Evolutionary conservation across 441 rosid species (phyloP).

Genomic region (Breynia disticha): DNA sequence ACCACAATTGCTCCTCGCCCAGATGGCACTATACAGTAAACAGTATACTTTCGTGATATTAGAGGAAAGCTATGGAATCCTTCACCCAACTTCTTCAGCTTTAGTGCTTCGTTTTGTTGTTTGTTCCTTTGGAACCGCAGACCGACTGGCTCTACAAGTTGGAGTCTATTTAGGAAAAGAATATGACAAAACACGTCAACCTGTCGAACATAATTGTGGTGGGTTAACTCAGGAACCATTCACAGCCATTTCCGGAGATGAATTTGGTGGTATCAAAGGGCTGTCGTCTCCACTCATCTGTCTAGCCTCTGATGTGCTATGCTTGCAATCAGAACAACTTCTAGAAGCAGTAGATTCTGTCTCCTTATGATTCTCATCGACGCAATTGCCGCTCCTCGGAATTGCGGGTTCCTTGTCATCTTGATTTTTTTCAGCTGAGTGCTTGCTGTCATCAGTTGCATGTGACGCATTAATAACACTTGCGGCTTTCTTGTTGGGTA

Average conservation of each 20-base stretch:
- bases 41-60: constrained; percentile 13
- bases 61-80: constrained; percentile 5
- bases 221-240: constrained; percentile 60
- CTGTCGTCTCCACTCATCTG: constrained; percentile 65
- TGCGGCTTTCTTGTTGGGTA: constrained; percentile 54
- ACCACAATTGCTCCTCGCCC: constrained; percentile 18
- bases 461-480: constrained; percentile 17
- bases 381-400: constrained; percentile 32
- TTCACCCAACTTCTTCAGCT: constrained; percentile 10
- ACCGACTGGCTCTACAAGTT: constrained; percentile 15
- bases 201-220: constrained; percentile 4
- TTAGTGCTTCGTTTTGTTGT: constrained; percentile 1
- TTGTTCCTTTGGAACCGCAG: constrained; percentile 10
- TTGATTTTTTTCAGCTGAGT: constrained; percentile 26
- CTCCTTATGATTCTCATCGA: constrained; percentile 47
- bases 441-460: constrained; percentile 26
- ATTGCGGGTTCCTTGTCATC: constrained; percentile 22
- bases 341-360: constrained; percentile 36
- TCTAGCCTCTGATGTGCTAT: constrained; percentile 44
- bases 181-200: constrained; percentile 9
- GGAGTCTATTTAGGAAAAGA: constrained; percentile 12
- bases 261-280: constrained; percentile 51
- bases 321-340: constrained; percentile 47
- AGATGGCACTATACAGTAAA: constrained; percentile 19
- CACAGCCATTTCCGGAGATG: constrained; percentile 91